Conservation (phyloP, 2,329 filamentous ascomycete species). For the Juglanconis juglandina region DNA sequence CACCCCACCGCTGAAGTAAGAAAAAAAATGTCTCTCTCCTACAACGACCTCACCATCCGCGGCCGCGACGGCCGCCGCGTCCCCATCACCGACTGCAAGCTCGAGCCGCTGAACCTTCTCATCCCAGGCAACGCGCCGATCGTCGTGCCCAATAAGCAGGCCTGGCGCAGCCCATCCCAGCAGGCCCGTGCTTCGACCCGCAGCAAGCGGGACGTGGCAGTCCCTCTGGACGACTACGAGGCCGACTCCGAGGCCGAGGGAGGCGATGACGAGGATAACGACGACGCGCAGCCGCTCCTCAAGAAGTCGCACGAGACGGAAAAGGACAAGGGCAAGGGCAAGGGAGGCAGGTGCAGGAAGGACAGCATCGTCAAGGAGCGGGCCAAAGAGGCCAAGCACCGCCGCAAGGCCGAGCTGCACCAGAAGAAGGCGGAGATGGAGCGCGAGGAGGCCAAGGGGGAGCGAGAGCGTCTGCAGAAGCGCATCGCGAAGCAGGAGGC, state of each 20-base stretch:
- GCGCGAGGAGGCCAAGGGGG: neutral
- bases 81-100: constrained; percentile 6
- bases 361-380: neutral
- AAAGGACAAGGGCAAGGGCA: constrained; percentile 3
- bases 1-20: no score
- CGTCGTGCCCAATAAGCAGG: constrained; percentile 12
- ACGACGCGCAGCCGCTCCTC: constrained; percentile 8
- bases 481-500: constrained; percentile 3
- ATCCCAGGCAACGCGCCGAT: constrained; percentile 13
- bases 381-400: neutral
- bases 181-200: neutral
- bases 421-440: constrained; percentile 6
- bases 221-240: neutral
- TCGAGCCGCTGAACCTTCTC: constrained; percentile 16
- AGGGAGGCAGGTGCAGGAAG: constrained; percentile 2
- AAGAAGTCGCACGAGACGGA: neutral
- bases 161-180: constrained; percentile 5
- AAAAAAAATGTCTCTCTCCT: constrained; percentile 2
- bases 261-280: neutral
- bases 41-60: constrained; percentile 1
- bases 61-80: constrained; percentile 3
- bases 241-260: neutral
- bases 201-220: neutral
- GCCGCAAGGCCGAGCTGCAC: constrained; percentile 4
- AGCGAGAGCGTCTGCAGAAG: constrained; percentile 3